Evolutionary conservation across 768 basidiomycete species (phyloP).

Genomic region (Cystofilobasidium bisporidii): DNA sequence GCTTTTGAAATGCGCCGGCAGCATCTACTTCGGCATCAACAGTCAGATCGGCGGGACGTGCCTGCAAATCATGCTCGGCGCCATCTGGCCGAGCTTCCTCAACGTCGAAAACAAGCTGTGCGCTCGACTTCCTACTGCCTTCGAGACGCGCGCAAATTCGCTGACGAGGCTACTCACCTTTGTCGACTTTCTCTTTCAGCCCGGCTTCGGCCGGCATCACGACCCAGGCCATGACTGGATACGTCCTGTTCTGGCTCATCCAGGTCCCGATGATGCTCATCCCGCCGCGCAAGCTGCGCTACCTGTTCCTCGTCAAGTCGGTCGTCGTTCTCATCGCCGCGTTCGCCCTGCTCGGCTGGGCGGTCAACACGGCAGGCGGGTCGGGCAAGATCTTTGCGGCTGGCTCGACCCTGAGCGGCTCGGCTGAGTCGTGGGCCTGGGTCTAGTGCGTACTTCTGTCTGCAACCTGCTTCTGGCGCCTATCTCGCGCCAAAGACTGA

Average conservation of each 20-base stretch:
- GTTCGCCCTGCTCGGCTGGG: conserved; percentile 15
- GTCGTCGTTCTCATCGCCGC: conserved; percentile 16
- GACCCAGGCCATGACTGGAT: not conserved
- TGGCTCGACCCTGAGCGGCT: not conserved
- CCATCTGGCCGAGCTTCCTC: conserved; percentile 7
- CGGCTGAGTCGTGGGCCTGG: conserved; percentile 11
- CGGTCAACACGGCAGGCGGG: conserved; percentile 5
- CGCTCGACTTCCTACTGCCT: not conserved
- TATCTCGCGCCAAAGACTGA: not conserved
- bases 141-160: no score
- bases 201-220: not conserved
- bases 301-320: conserved; percentile 13
- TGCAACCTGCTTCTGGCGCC: no score
- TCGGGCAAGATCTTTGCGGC: not conserved
- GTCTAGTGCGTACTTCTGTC: not conserved
- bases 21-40: conserved; percentile 22
- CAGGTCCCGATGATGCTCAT: conserved; percentile 16
- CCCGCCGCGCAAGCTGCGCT: conserved; percentile 16
- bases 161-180: no score
- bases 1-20: no score
- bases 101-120: not conserved
- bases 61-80: conserved; percentile 3
- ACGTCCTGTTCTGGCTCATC: conserved; percentile 15
- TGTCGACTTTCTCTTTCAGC: not conserved
- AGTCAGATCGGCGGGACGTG: not conserved